Evolutionary conservation across 2,329 filamentous ascomycete species (phyloP), one percentile per base, ranked within the genome.

Genomic region (Aspergillus sp.): DNA sequence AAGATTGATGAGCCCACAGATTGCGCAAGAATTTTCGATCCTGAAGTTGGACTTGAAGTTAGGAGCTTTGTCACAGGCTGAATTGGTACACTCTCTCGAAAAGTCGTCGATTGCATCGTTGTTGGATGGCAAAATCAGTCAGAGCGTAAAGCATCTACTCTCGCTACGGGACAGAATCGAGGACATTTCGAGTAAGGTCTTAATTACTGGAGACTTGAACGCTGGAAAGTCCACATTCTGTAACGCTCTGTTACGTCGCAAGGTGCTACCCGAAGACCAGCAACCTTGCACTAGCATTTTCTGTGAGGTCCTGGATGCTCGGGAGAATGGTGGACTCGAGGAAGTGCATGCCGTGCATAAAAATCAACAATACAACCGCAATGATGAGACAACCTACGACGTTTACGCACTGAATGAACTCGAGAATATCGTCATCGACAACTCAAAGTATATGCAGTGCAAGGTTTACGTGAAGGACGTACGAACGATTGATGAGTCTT

Each of bases 161-260:
- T 87, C 90, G 0, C 81, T 99, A 34, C 87, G 92, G 59, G 95
- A 98, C 64, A 88, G 95, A 53, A 99, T 99, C 61, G 95, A 98
- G 72, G 95, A 99, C 74, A 98, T 91, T 0, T 91, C 93, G 4
- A 98, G 93, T 77, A 99, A 99, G 74, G 95, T 99, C 1, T 78
- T 99, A 57, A 88, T 99, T 17, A 99, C 95, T 0, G 95, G 95
- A 69, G 95, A 99, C 72, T 77, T 99, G 54, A 99, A 99, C 70
- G 93, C 95, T 8, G 95, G 95, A 70, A 99, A 99, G 73, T 99
- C 95, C 4, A 99, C 95, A 1, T 99, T 99, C 68, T 99, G 95
- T 79, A 99, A 99, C 75, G 95, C 95, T n/a, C 80, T 99, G 2
- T 78, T 99, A 41, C 88, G 95, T 60, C 86, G 93, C 61, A 98